A percentile compares a stretch with the other conserved stretches of the same genome.
Conservation (phyloP, 2,329 filamentous ascomycete genomes). For the Pezicula neosporulosa region DNA sequence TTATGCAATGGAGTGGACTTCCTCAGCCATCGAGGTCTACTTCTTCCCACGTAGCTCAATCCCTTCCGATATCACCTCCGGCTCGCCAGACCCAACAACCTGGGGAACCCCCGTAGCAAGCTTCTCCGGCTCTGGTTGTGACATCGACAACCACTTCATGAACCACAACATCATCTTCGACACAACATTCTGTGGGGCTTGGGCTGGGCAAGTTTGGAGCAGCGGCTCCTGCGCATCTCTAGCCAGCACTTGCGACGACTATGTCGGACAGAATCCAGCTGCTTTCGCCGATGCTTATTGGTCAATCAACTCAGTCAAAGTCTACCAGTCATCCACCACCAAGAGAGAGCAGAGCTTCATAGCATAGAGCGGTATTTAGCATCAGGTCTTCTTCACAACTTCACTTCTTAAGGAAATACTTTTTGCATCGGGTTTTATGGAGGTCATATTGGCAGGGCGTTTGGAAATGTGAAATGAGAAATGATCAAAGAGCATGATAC, state of each 20-base stretch:
- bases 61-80: slow-evolving; percentile 58
- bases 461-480: not conserved
- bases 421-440: not conserved
- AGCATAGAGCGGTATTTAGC: no score
- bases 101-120: slow-evolving; percentile 68
- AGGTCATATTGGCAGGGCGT: not conserved
- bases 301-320: slow-evolving; percentile 58
- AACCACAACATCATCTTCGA: slow-evolving; percentile 76
- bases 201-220: slow-evolving; percentile 71
- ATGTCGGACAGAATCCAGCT: slow-evolving; percentile 65
- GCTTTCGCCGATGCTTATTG: slow-evolving; percentile 75
- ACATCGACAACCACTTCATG: slow-evolving; percentile 67
- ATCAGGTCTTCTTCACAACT: no score
- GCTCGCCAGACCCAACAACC: slow-evolving; percentile 57
- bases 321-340: slow-evolving; percentile 9
- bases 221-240: slow-evolving; percentile 55
- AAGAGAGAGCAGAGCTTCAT: slow-evolving; percentile 9
- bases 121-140: slow-evolving; percentile 68
- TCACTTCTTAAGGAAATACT: no score
- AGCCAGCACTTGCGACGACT: slow-evolving; percentile 66
- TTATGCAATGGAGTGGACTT: slow-evolving; percentile 76
- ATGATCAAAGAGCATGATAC: not conserved
- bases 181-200: slow-evolving; percentile 83
- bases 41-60: slow-evolving; percentile 70
- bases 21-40: slow-evolving; percentile 69